Evolutionary conservation across 176 grass and related monocot species (phyloP).

Genomic region (Miscanthus lutarioriparius): DNA sequence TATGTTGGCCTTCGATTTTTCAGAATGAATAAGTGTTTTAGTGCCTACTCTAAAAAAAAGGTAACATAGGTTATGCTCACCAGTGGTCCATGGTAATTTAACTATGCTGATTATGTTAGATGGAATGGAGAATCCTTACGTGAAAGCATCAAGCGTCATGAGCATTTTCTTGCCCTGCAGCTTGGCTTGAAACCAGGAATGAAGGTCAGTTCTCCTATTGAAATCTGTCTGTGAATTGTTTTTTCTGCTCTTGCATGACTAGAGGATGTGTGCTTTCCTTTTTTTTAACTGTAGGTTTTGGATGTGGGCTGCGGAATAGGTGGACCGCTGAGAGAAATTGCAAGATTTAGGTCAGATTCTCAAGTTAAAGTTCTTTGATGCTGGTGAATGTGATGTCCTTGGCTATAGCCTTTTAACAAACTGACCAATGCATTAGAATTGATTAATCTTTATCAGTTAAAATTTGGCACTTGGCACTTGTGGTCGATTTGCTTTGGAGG

Average conservation of each 20-base stretch:
- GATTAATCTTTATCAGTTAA: neutral
- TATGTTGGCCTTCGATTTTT: neutral
- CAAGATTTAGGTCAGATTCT: constrained; percentile 79
- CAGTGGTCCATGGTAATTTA: neutral
- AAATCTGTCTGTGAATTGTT: neutral
- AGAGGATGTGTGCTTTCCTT: constrained; percentile 7
- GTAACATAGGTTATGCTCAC: neutral
- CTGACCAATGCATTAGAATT: neutral
- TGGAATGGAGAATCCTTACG: constrained; percentile 89
- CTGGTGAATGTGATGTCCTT: neutral
- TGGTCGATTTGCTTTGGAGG: constrained; percentile 2
- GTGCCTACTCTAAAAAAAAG: neutral
- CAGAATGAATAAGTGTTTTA: neutral
- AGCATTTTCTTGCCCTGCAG: constrained; percentile 95
- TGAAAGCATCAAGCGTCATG: constrained; percentile 93
- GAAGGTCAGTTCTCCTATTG: constrained; percentile 57
- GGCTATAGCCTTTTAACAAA: neutral
- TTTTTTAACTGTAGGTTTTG: constrained; percentile 63
- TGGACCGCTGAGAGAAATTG: constrained; percentile 91
- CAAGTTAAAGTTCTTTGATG: neutral
- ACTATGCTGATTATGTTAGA: constrained; percentile 46
- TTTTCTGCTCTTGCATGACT: neutral
- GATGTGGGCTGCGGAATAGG: constrained; percentile 97
- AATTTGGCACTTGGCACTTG: neutral
- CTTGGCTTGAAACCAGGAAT: constrained; percentile 83